Percentiles rank a stretch among this genome's conserved stretches.
Evolutionary conservation across 805 yeast species (phyloP).

Genomic region (Brettanomyces naardenensis): DNA sequence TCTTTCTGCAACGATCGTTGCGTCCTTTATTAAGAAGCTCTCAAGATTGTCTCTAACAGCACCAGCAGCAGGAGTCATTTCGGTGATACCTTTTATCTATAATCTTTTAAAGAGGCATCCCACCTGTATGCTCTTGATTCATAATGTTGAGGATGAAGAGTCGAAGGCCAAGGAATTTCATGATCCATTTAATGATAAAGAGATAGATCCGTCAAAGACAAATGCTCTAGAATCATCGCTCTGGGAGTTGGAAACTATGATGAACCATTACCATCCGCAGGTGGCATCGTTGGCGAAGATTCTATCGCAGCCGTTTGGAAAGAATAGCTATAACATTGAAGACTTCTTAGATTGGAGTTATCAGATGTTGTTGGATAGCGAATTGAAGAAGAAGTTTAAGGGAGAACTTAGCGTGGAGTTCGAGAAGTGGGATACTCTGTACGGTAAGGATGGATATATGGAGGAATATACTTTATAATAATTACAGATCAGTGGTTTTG

Average conservation of each 20-base stretch:
- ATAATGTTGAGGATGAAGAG: constrained; percentile 34
- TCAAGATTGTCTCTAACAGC: constrained; percentile 68
- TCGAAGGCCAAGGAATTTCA: constrained; percentile 26
- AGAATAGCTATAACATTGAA: constrained; percentile 81
- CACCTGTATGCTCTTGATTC: constrained; percentile 84
- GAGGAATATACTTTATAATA: constrained; percentile 12
- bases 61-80: constrained; percentile 84
- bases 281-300: constrained; percentile 87
- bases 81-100: constrained; percentile 84
- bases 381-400: constrained; percentile 54
- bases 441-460: constrained; percentile 24
- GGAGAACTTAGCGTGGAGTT: constrained; percentile 74
- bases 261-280: constrained; percentile 86
- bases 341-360: constrained; percentile 93
- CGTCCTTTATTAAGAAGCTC: constrained; percentile 80
- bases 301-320: constrained; percentile 82
- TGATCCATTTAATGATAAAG: constrained; percentile 64
- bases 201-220: constrained; percentile 69
- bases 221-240: constrained; percentile 77
- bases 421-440: constrained; percentile 40
- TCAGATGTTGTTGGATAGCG: constrained; percentile 53
- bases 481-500: neutral
- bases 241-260: constrained; percentile 83
- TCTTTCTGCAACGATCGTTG: constrained; percentile 72
- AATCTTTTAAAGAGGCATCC: constrained; percentile 89